Percentiles rank a stretch among this genome's conserved stretches.
These are phyloP conservation scores for Brassica carinata DNA, from an alignment of 345 rosid species.

Conservation along the genomic window DNA sequence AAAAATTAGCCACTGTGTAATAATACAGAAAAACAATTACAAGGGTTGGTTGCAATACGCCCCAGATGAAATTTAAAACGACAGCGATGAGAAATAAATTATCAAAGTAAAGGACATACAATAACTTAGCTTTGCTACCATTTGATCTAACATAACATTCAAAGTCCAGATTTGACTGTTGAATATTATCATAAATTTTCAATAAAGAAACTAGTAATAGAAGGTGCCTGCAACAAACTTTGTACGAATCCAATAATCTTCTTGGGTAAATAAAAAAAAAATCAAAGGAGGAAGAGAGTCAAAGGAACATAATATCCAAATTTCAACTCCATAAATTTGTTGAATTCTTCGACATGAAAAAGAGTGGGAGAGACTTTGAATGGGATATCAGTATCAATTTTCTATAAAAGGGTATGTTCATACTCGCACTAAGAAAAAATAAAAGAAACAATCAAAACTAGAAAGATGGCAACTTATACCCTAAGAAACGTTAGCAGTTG, in stretches of 20 bases:
- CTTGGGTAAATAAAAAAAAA: slow-evolving; percentile 19
- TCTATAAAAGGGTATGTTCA: slow-evolving; percentile 21
- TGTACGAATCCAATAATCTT: slow-evolving; percentile 23
- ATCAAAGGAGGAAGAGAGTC: slow-evolving; percentile 30
- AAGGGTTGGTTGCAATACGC: background rate
- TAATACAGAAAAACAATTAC: background rate
- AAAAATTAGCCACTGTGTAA: background rate
- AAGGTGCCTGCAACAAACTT: slow-evolving; percentile 24
- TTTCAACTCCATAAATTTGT: slow-evolving; percentile 24
- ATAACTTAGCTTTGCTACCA: slow-evolving; percentile 12
- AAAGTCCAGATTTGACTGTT: slow-evolving; percentile 40
- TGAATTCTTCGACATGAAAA: slow-evolving; percentile 6
- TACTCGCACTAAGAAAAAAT: slow-evolving; percentile 8
- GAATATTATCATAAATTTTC: slow-evolving; percentile 13
- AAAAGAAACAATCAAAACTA: background rate
- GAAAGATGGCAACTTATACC: background rate
- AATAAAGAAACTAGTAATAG: background rate
- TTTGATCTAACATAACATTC: slow-evolving; percentile 26
- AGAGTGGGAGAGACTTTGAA: slow-evolving; percentile 25
- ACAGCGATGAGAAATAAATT: background rate
- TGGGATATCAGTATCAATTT: slow-evolving; percentile 23
- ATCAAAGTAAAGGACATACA: background rate
- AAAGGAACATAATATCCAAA: slow-evolving; percentile 36
- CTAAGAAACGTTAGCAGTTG: background rate
- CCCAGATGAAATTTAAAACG: background rate